Evolutionary conservation across 2,329 filamentous ascomycete genomes (phyloP), one percentile per base, ranked within the genome.

Genomic region (Lachnellula cervina): DNA sequence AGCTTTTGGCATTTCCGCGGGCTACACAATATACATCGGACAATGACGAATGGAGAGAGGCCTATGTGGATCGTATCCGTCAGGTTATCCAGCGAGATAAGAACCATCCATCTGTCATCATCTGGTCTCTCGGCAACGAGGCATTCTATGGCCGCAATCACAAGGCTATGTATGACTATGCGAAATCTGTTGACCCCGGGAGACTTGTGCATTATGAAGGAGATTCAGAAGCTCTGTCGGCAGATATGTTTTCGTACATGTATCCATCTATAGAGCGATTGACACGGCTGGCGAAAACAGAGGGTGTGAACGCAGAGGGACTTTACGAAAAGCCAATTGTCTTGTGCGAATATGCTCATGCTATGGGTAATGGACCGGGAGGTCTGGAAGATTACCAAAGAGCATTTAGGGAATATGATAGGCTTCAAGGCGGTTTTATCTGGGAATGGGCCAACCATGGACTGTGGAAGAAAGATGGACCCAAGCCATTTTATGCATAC

Each of bases 361-460:
- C 87, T 1, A 89, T 90, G 87, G 87, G 87, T 5, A 90, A 89
- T 63, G 87, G 86, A 0, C 87, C 87, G 0, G 87, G 87, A 1
- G 81, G 80, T 37, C 75, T 90, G 13, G 78, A 86, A 57, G 86
- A 89, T 57, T 90, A 90, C 57, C 76, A 86, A 49, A 75, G 83
- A 40, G 76, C 78, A 0, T 90, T 89, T 71, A 55, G 62, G 42
- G 52, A 64, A 16, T 56, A 66, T 49, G 55, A 52, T 37, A 60
- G 66, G 28, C 46, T 68, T 2, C 63, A 66, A 53, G 66, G 65
- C 82, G 80, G 2, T 45, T 66, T 64, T 44, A 79, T 86, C 62
- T 86, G 83, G 82, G 82, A 86, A 64, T 86, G 82, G 83, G 80
- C 79, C 0, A 85, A 84, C 69, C 81, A 84, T 52, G 81, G 81